Evolutionary conservation across 352 stramenopile species (phyloP).

Genomic region (Blastocystis hominis): DNA sequence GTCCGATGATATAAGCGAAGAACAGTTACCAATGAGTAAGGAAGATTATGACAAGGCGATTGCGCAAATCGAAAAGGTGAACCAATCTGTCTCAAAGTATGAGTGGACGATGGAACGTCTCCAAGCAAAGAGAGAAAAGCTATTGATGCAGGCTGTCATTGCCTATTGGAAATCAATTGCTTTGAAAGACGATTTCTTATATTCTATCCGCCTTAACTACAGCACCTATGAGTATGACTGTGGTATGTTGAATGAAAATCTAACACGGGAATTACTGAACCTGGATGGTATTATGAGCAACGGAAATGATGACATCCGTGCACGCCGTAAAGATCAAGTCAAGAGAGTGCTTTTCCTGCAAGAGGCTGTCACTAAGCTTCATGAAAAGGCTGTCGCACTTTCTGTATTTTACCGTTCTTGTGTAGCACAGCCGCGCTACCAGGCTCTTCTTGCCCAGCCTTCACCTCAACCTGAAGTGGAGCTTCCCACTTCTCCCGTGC

Average conservation of each 20-base stretch:
- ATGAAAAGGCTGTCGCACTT: slow-evolving; percentile 23
- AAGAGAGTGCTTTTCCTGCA: slow-evolving; percentile 5
- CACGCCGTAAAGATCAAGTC: slow-evolving; percentile 29
- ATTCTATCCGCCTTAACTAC: slow-evolving; percentile 22
- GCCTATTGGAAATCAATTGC: slow-evolving; percentile 41
- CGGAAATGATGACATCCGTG: slow-evolving; percentile 45
- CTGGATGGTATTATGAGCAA: slow-evolving; percentile 45
- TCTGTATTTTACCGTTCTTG: slow-evolving; percentile 44
- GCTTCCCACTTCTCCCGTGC: neutral
- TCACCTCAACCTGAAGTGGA: neutral
- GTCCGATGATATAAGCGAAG: slow-evolving; percentile 10
- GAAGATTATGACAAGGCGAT: slow-evolving; percentile 24
- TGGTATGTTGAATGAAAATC: slow-evolving; percentile 52
- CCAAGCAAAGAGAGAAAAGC: slow-evolving; percentile 16
- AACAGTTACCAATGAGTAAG: neutral
- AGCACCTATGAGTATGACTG: slow-evolving; percentile 54
- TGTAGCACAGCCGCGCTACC: neutral
- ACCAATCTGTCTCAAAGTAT: neutral
- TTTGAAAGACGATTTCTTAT: slow-evolving; percentile 46
- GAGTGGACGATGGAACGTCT: slow-evolving; percentile 41
- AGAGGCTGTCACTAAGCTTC: neutral
- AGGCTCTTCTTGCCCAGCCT: neutral
- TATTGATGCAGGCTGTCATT: slow-evolving; percentile 31
- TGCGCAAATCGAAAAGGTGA: neutral
- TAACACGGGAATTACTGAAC: slow-evolving; percentile 12